A percentile compares a stretch with the other conserved stretches of the same genome.
Evolutionary conservation across 192 early-diverging fungal species (phyloP).

Genomic region (Entomortierella chlamydospora): DNA sequence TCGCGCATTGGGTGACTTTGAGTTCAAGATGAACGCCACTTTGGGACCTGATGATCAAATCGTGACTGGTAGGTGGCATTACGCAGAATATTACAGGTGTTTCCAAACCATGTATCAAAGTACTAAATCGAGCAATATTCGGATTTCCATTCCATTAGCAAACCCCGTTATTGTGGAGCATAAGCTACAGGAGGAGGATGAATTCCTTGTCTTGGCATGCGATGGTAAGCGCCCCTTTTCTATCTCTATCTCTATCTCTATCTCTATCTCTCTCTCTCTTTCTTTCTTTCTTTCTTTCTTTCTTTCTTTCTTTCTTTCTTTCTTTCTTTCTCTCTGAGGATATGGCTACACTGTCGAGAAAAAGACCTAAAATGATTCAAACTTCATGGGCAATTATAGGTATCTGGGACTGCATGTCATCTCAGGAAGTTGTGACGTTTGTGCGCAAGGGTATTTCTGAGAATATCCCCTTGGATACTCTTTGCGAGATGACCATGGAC

Average conservation of each 20-base stretch:
- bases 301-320: too few relatives aligned
- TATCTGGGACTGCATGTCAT: conserved; percentile 98
- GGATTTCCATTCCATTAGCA: conserved; percentile 44
- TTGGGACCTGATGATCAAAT: conserved; percentile 90
- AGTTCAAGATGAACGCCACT: conserved; percentile 92
- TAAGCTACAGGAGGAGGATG: conserved; percentile 73
- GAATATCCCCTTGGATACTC: conserved; percentile 67
- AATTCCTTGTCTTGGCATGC: conserved; percentile 97
- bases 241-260: too few relatives aligned
- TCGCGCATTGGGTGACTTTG: conserved; percentile 98
- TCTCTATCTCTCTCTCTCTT: too few relatives aligned
- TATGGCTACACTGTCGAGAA: too few relatives aligned
- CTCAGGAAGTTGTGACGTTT: conserved; percentile 91
- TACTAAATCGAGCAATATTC: too few relatives aligned
- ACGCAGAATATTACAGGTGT: neutral
- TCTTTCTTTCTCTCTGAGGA: too few relatives aligned
- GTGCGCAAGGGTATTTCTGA: conserved; percentile 77
- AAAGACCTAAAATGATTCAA: too few relatives aligned
- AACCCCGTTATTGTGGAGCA: conserved; percentile 85
- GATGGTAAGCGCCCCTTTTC: conserved; percentile 74
- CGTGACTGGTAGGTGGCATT: conserved; percentile 74
- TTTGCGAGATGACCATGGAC: conserved; percentile 94
- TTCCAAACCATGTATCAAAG: neutral
- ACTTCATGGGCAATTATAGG: conserved; percentile 68
- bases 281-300: too few relatives aligned